Evolutionary conservation across 2,329 filamentous ascomycete genomes (phyloP).

Genomic region (Zymoseptoria tritici): DNA sequence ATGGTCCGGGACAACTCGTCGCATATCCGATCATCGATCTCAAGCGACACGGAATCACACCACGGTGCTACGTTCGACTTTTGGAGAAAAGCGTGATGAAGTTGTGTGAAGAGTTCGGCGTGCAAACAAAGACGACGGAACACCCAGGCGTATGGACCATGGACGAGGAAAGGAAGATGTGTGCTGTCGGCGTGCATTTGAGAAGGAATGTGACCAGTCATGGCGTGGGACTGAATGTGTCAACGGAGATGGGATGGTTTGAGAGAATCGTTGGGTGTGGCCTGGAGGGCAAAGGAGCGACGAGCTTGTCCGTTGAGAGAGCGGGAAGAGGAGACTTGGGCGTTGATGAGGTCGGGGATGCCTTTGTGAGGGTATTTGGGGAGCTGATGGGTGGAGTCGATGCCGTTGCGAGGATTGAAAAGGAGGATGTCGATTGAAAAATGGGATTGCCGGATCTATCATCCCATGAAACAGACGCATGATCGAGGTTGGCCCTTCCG

Average conservation of each 20-base stretch:
- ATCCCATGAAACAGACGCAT: background rate
- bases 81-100: slow-evolving; percentile 71
- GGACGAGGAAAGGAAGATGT: slow-evolving; percentile 61
- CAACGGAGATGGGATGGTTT: slow-evolving; percentile 56
- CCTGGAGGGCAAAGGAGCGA: slow-evolving; percentile 68
- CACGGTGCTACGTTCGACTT: slow-evolving; percentile 68
- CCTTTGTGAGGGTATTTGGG: slow-evolving; percentile 37
- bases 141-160: slow-evolving; percentile 76
- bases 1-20: slow-evolving; percentile 86
- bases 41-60: slow-evolving; percentile 57
- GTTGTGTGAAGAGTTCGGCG: slow-evolving; percentile 52
- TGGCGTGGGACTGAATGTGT: slow-evolving; percentile 75
- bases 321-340: slow-evolving; percentile 22
- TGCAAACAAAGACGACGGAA: slow-evolving; percentile 57
- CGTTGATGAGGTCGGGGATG: slow-evolving; percentile 33
- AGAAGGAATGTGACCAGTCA: slow-evolving; percentile 75
- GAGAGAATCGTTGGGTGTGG: slow-evolving; percentile 84
- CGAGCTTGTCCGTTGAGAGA: slow-evolving; percentile 59
- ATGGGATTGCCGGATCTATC: background rate
- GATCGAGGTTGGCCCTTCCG: too few species aligned
- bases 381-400: slow-evolving; percentile 21
- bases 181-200: slow-evolving; percentile 86
- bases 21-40: slow-evolving; percentile 91
- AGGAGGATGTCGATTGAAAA: slow-evolving; percentile 9
- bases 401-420: slow-evolving; percentile 14